phyloP scores from a whole-genome alignment of 2,329 filamentous ascomycete species.

The Geoglossum cookeanum region DNA sequence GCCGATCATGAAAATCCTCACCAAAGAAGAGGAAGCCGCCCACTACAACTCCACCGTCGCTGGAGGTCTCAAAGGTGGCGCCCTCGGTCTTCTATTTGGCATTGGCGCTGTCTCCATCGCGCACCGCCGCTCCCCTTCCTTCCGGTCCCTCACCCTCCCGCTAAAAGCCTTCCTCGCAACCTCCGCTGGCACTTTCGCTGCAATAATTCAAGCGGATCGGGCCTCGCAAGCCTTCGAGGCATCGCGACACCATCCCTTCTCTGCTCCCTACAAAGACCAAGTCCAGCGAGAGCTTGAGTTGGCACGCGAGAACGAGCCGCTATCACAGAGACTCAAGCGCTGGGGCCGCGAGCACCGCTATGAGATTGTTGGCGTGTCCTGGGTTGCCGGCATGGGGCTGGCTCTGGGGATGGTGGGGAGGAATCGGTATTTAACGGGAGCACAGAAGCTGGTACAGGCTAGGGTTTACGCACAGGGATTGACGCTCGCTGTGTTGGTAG shows the following conservation, averaged over 20 bases:
- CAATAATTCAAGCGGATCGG: conserved; percentile 40
- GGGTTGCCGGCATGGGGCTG: conserved; percentile 62
- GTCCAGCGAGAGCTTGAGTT: conserved; percentile 36
- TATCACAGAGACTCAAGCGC: conserved; percentile 41
- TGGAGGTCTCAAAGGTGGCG: conserved; percentile 58
- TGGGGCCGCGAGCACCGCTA: conserved; percentile 73
- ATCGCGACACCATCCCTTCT: conserved; percentile 46
- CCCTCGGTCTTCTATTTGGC: conserved; percentile 47
- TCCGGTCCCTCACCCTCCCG: conserved; percentile 67
- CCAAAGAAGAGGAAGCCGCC: conserved; percentile 73
- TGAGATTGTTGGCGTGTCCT: conserved; percentile 62
- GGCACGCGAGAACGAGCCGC: conserved; percentile 34
- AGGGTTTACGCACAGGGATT: conserved; percentile 86
- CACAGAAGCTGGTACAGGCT: conserved; percentile 85
- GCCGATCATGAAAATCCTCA: conserved; percentile 99
- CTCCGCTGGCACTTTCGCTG: conserved; percentile 58
- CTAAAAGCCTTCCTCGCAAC: conserved; percentile 83
- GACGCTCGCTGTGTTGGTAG: conserved; percentile 66
- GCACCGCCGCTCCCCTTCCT: conserved; percentile 51
- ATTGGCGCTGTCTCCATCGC: conserved; percentile 47
- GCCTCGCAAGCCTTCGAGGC: conserved; percentile 53
- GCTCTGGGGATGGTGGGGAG: conserved; percentile 60
- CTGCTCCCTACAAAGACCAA: conserved; percentile 42
- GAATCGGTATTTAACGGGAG: conserved; percentile 51
- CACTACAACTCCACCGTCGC: conserved; percentile 45